These are phyloP conservation scores for Neurospora hispaniola DNA, from an alignment of 495 filamentous ascomycete species.

Conservation along the genomic window DNA sequence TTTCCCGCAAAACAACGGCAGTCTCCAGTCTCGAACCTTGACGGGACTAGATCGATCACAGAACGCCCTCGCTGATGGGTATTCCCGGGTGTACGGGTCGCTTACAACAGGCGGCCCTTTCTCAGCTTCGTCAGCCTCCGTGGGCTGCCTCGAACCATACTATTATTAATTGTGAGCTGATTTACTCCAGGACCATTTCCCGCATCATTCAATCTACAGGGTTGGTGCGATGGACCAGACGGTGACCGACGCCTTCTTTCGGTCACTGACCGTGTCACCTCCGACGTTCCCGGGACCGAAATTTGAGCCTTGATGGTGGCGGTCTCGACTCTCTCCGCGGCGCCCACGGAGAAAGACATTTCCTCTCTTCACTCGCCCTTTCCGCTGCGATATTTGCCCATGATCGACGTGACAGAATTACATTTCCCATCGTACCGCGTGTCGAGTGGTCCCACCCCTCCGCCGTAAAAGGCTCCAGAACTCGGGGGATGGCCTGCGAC, in stretches of 20 bases:
- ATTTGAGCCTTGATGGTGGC: not conserved
- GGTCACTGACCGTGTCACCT: not conserved
- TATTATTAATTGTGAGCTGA: constrained; percentile 19
- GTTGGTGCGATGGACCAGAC: not conserved
- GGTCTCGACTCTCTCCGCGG: not conserved
- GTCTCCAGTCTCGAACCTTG: not conserved
- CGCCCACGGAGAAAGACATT: constrained; percentile 10
- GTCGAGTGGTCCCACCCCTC: constrained; percentile 7
- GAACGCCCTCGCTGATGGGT: not conserved
- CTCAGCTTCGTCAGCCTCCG: not conserved
- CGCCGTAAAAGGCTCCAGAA: not conserved
- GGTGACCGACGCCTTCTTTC: not conserved
- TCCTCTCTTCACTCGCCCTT: not conserved
- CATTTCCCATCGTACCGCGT: constrained; percentile 4
- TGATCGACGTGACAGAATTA: not conserved
- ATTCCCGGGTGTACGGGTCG: not conserved
- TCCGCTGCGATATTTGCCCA: not conserved
- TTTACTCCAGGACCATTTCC: not conserved
- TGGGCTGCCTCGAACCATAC: constrained; percentile 2
- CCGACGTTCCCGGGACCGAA: not conserved
- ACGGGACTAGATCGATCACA: not conserved
- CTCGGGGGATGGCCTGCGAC: not conserved
- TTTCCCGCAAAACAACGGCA: not conserved
- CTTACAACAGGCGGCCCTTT: not conserved
- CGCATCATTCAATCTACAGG: not conserved